Base-by-base conservation (phyloP, 1,139 yeast genomes). In the Scheffersomyces illinoinensis region DNA sequence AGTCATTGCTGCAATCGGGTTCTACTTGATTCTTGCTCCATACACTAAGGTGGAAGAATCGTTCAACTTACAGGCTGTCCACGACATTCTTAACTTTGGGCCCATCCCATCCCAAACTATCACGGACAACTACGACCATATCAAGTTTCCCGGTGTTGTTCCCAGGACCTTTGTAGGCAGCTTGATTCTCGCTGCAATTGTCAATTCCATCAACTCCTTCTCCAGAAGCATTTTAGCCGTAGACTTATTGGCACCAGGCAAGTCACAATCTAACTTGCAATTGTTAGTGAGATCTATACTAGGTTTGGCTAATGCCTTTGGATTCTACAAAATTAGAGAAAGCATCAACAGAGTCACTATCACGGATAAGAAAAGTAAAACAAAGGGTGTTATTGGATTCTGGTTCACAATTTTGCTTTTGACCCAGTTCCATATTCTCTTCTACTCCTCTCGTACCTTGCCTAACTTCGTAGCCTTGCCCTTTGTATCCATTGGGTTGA, bases 1-100 rank as follows among this genome's bases (percentile, higher is more conserved):
- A 10, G 56, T 78, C 39, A 56, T 66, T 18, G 65, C 63, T 19
- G 68, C 78, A 4, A 76, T 86, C 19, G 68, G 76, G 1, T 71
- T 72, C 58, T 84, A 89, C 69, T 68, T 89, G 62, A 64, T 77
- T 23, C 65, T 84, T 2, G 82, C 97, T 0, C 98, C 98, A 0
- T 92, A 79, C 71, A 89, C 98, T 4, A 93, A 95, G 72, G 98
- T 95, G 0, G 98, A 95, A 70, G 99, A 95, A 71, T 91, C 97
- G 47, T 95, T 95, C 79, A 91, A 89, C 66, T 79, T 91, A 53
- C 98, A 95, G 68, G 98, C 98, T 0, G 79, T 91, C 52, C 95
- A 93, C 69, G 98, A 95, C 68, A 81, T 93, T 54, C 66, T 91
- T 57, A 82, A 83, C 62, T 82, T 85, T 68, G 97, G 97, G 0